A percentile compares a stretch with the other conserved stretches of the same genome.
Conservation (phyloP, 768 basidiomycete species). For the Erythrobasidium yunnanense region DNA sequence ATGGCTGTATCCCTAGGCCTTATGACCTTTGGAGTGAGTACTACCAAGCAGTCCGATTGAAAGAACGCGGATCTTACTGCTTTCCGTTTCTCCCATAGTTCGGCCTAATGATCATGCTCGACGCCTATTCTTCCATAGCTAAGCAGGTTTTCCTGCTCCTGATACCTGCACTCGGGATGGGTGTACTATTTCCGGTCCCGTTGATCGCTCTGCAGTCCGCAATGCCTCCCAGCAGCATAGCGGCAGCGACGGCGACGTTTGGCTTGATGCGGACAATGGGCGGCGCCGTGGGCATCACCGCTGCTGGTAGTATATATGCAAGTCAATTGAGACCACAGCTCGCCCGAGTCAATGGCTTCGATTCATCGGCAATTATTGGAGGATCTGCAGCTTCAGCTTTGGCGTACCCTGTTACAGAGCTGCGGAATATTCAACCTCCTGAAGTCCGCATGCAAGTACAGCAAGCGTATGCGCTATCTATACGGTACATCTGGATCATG, state of each 20-base stretch:
- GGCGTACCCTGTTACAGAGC: not conserved
- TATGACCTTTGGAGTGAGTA: conserved; percentile 10
- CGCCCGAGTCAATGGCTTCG: conserved; percentile 44
- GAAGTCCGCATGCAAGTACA: conserved; percentile 45
- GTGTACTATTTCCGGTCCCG: conserved; percentile 1
- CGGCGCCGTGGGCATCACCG: conserved; percentile 39
- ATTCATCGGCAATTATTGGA: conserved; percentile 45
- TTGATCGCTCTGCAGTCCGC: conserved; percentile 55
- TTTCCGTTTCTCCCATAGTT: not conserved
- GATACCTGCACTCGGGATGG: conserved; percentile 22
- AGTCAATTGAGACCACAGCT: conserved; percentile 43
- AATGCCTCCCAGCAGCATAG: conserved; percentile 80
- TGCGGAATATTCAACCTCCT: conserved; percentile 14
- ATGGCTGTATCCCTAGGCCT: conserved; percentile 7
- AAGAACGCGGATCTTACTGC: not conserved
- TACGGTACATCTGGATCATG: conserved; percentile 41
- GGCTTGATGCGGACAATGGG: conserved; percentile 46
- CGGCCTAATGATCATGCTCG: conserved; percentile 34
- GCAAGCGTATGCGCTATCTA: conserved; percentile 27
- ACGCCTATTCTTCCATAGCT: conserved; percentile 30
- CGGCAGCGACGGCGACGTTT: conserved; percentile 56
- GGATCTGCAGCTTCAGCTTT: conserved; percentile 34
- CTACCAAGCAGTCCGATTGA: not conserved
- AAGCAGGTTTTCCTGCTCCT: conserved; percentile 14
- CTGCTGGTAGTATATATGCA: conserved; percentile 37